Evolutionary conservation across 1,139 yeast genomes (phyloP), one percentile per base, ranked within the genome.

Genomic region (Sugiyamaella japonica): DNA sequence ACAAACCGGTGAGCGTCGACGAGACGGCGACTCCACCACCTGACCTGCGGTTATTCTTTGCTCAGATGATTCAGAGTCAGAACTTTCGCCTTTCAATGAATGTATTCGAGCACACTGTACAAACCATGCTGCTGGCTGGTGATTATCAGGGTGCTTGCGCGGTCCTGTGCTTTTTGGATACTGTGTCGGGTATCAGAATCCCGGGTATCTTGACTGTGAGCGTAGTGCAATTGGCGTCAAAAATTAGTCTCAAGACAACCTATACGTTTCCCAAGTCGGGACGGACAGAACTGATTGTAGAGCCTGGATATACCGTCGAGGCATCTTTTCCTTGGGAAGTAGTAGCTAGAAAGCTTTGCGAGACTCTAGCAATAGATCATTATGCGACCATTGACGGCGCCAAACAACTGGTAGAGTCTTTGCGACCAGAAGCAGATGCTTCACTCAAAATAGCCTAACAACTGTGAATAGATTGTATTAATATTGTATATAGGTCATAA

Each of bases 21-120:
- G n/a, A n/a, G 32, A 31, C n/a, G n/a, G 32, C 16, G 5, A 46
- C 43, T 5, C 8, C 15, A 2, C 50, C 54, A 7, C 57, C 58
- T 2, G 53, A 58, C 44, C 25, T 54, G 7, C 58, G 60, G 10
- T 48, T 34, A 8, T 51, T 63, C 15, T 60, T 63, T 39, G 44
- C 41, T 3, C 38, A 37, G 3, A 64, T 63, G 66, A 48, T 63
- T 7, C 32, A 56, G 12, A 50, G 56, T 45, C 46, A 56, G 8
- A 55, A 56, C 2, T 63, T 63, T 56, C 53, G 45, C 28, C 58
- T 63, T 13, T 60, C 64, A 7, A 44, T 59, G 37, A 57, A 57
- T 25, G 57, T 66, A 13, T 66, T 61, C 44, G 67, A 65, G 42
- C 57, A 60, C 15, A 61, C 63, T 7, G 28, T 62, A 16, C 66